A percentile compares a stretch with the other conserved stretches of the same genome.
Conservation (phyloP, 202 grass and related monocot genomes). For the Panicum virgatum region DNA sequence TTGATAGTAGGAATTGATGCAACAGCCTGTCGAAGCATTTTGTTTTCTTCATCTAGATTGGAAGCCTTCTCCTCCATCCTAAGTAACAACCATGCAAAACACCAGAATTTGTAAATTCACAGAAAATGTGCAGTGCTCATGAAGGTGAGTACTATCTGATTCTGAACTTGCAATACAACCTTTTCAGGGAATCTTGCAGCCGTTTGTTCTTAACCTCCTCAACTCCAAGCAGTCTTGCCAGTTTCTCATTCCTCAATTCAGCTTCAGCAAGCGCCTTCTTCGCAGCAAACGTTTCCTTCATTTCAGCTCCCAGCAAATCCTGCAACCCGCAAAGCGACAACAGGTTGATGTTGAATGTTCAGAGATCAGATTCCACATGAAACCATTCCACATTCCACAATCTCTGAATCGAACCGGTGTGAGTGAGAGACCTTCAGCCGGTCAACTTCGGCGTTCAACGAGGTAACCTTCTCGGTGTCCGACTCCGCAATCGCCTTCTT, state of each 20-base stretch:
- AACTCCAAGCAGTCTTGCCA: slow-evolving; percentile 49
- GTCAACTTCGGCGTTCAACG: slow-evolving; percentile 42
- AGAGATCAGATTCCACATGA: not conserved
- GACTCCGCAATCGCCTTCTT: slow-evolving; percentile 48
- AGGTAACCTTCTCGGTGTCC: slow-evolving; percentile 54
- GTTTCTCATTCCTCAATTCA: slow-evolving; percentile 58
- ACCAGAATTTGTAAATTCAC: not conserved
- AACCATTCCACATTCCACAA: slow-evolving; percentile 25
- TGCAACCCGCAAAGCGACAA: slow-evolving; percentile 2
- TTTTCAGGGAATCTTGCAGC: slow-evolving; percentile 54
- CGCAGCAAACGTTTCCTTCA: slow-evolving; percentile 23
- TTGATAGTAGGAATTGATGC: slow-evolving; percentile 39
- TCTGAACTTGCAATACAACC: slow-evolving; percentile 25
- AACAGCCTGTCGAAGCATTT: slow-evolving; percentile 59
- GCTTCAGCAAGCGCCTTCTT: slow-evolving; percentile 48
- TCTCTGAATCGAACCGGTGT: not conserved
- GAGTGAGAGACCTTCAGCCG: slow-evolving; percentile 54
- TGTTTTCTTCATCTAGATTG: slow-evolving; percentile 65
- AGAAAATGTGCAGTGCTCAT: not conserved
- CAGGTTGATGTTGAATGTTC: not conserved
- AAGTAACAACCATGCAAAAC: not conserved
- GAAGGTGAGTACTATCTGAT: not conserved
- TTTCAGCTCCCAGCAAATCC: slow-evolving; percentile 59
- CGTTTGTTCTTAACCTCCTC: slow-evolving; percentile 48
- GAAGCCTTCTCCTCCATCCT: slow-evolving; percentile 74